Evolutionary conservation across 108 stramenopile species (phyloP).

Genomic region (Aurantiochytrium sp.): DNA sequence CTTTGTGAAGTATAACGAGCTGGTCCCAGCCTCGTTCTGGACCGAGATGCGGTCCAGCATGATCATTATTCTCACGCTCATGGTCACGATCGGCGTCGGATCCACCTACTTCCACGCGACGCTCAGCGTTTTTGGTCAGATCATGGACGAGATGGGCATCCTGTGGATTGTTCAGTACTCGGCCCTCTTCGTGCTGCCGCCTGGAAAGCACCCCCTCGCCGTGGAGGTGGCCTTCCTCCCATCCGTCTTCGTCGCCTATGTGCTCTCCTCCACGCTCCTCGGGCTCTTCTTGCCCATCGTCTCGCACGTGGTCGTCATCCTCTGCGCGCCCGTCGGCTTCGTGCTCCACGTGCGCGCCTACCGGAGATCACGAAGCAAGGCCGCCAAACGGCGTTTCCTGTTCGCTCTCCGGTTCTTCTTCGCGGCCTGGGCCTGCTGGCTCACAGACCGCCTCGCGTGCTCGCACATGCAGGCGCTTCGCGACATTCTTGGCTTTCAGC

Average conservation of each 20-base stretch:
- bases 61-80: not conserved
- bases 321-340: not conserved
- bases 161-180: slow-evolving; percentile 1
- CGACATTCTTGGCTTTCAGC: not conserved
- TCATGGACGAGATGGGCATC: slow-evolving; percentile 25
- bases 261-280: not conserved
- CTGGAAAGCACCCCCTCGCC: not conserved
- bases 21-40: not conserved
- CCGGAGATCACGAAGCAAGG: not conserved
- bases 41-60: not conserved
- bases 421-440: slow-evolving; percentile 23
- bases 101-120: slow-evolving; percentile 18
- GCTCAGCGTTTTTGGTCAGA: not conserved
- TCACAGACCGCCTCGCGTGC: not conserved
- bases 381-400: not conserved
- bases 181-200: slow-evolving; percentile 3
- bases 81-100: not conserved
- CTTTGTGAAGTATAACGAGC: not conserved
- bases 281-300: not conserved
- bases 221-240: not conserved
- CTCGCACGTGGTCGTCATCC: not conserved
- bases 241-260: not conserved
- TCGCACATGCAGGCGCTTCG: not conserved
- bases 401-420: not conserved
- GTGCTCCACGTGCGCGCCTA: not conserved